Evolutionary conservation across 2,329 filamentous ascomycete species (phyloP).

Genomic region (Aspergillus tanneri): DNA sequence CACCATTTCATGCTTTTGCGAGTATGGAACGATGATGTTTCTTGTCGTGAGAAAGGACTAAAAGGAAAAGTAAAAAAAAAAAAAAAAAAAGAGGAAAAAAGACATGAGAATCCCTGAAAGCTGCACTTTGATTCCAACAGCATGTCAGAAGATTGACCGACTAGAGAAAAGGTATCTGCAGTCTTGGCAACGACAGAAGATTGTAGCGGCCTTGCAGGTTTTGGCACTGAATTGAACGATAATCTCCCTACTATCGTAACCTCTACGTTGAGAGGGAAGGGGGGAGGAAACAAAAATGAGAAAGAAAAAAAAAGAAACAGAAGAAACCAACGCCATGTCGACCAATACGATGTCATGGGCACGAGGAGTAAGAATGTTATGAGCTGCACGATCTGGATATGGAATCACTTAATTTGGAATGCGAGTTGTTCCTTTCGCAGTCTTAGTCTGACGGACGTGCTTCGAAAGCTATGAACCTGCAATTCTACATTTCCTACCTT

Average conservation of each 20-base stretch:
- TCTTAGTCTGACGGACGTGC: constrained; percentile 3
- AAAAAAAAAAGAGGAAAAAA: constrained; percentile 9
- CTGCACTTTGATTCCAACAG: background rate
- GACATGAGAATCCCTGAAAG: background rate
- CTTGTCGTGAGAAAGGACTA: constrained; percentile 5
- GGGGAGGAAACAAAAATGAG: background rate
- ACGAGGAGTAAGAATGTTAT: constrained; percentile 33
- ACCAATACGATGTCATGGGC: constrained; percentile 30
- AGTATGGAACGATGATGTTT: background rate
- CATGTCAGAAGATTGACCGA: background rate
- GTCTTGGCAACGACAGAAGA: background rate
- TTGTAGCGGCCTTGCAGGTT: background rate
- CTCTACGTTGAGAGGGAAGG: background rate
- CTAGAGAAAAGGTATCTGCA: background rate
- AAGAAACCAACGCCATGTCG: constrained; percentile 15
- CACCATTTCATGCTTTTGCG: background rate
- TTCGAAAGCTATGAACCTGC: constrained; percentile 13
- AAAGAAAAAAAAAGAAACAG: constrained; percentile 10
- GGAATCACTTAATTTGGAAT: constrained; percentile 15
- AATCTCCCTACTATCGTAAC: background rate
- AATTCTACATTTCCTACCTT: constrained; percentile 14
- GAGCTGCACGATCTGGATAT: constrained; percentile 33
- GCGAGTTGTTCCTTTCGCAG: constrained; percentile 7
- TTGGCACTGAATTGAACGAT: background rate
- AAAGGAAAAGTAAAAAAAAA: constrained; percentile 3